Base-by-base conservation (phyloP, 441 rosid genomes). In the Erodium texanum region DNA sequence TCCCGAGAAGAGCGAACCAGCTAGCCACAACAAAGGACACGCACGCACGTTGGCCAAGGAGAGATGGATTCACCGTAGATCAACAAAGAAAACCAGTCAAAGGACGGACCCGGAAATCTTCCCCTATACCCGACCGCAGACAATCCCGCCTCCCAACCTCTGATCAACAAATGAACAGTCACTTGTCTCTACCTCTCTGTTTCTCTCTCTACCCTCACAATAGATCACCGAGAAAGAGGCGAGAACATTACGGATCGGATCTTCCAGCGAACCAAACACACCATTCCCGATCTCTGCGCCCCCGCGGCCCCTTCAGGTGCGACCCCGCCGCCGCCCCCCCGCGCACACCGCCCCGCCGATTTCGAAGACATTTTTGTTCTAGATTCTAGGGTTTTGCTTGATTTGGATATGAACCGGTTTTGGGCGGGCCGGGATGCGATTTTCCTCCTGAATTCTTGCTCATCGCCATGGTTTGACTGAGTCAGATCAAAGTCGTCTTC, bases 201-300 rank as follows among this genome's bases (percentile, higher is more conserved):
- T 14, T 48, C 54, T 50, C 58, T 50, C 58, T 50, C 58, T 50
- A 50, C 58, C 18, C 58, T 50, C 58, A n/a, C 58, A 15, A 16
- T 50, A n/a, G 58, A 50, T 50, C 58, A 50, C 20, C 58, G 20
- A 50, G 58, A 50, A 16, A 54, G 61, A 79, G 27, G 71, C 58
- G 82, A 78, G 82, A 76, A 73, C 78, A 74, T 81, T 72, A 14
- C 79, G 82, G 91, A 87, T 90, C 89, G 88, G 93, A 83, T 90
- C 91, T 78, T 75, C 67, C 20, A 0, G 59, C 74, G 27, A 70
- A 77, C 48, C 58, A 16, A 16, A 50, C 65, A 64, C 72, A 50
- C 19, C 54, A 50, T 63, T 69, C 22, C 72, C 74, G 77, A 79
- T 78, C 70, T 64, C 74, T 24, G 29, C 76, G 76, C 71, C 38